A percentile compares a stretch with the other conserved stretches of the same genome.
phyloP scores from a whole-genome alignment of 805 yeast species.

The Starmerella geochares region DNA sequence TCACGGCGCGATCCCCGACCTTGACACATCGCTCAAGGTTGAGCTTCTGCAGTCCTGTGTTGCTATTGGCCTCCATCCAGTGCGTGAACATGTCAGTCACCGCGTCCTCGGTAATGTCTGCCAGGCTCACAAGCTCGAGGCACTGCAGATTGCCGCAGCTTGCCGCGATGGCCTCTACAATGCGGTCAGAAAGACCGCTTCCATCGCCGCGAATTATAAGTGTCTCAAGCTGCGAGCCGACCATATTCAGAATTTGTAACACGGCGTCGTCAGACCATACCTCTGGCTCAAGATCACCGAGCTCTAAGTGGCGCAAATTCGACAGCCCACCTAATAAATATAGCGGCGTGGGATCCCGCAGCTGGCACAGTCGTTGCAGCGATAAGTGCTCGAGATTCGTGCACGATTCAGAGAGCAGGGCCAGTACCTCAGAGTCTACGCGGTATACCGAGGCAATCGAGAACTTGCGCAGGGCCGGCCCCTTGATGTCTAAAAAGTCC shows the following conservation, averaged over 20 bases:
- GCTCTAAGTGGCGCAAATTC: conserved; percentile 46
- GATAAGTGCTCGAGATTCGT: conserved; percentile 45
- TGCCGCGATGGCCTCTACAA: conserved; percentile 49
- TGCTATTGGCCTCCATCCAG: conserved; percentile 35
- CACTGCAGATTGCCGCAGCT: conserved; percentile 39
- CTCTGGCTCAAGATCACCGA: conserved; percentile 56
- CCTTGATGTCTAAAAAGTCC: conserved; percentile 52
- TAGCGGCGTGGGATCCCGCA: conserved; percentile 47
- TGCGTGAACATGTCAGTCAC: conserved; percentile 47
- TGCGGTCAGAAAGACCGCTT: conserved; percentile 40
- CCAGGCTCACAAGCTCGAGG: conserved; percentile 50
- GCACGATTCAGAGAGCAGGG: conserved; percentile 51
- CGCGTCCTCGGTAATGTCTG: conserved; percentile 61
- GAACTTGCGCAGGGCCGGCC: conserved; percentile 46
- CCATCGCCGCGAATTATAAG: conserved; percentile 65
- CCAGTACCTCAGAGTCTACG: conserved; percentile 56
- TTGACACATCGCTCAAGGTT: conserved; percentile 56
- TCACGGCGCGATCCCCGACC: conserved; percentile 52
- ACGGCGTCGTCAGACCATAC: conserved; percentile 61
- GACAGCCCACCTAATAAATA: conserved; percentile 51
- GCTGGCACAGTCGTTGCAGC: conserved; percentile 62
- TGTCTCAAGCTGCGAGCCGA: conserved; percentile 49
- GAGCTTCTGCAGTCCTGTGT: conserved; percentile 48
- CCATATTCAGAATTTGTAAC: conserved; percentile 40
- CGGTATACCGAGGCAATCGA: conserved; percentile 76